phyloP scores from a whole-genome alignment of 495 filamentous ascomycete genomes.

The Evansstolkia leycettana region DNA sequence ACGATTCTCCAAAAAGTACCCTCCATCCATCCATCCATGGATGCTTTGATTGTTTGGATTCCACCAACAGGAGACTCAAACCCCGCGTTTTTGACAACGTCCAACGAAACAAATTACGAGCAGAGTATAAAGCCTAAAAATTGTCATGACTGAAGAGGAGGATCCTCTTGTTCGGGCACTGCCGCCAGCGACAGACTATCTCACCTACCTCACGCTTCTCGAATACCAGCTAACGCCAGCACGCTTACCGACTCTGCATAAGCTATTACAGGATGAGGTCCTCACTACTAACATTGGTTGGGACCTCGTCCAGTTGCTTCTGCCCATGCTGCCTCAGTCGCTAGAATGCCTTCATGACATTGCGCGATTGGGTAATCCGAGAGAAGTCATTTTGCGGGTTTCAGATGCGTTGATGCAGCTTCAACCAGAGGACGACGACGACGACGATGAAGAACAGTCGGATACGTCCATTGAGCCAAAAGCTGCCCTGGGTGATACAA shows the following conservation, averaged over 20 bases:
- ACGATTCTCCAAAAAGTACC: too few relatives aligned
- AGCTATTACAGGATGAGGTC: conserved; percentile 67
- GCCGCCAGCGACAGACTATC: conserved; percentile 65
- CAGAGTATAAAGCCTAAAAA: too few relatives aligned
- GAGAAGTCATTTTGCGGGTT: conserved; percentile 85
- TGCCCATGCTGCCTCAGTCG: conserved; percentile 61
- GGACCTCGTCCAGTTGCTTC: conserved; percentile 81
- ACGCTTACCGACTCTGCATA: conserved; percentile 63
- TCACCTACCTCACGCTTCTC: conserved; percentile 81
- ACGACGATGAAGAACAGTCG: conserved; percentile 30
- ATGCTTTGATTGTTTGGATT: too few relatives aligned
- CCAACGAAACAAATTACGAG: too few relatives aligned
- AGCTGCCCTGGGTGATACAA: neutral
- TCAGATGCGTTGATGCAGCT: conserved; percentile 58
- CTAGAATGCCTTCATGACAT: conserved; percentile 64
- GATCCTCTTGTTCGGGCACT: conserved; percentile 36
- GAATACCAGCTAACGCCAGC: conserved; percentile 73
- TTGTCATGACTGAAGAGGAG: conserved; percentile 18
- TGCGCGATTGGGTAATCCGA: conserved; percentile 76
- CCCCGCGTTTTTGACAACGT: too few relatives aligned
- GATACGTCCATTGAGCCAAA: neutral
- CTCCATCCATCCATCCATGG: too few relatives aligned
- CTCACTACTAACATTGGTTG: conserved; percentile 89
- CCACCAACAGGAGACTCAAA: too few relatives aligned
- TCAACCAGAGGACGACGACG: conserved; percentile 40